These are phyloP conservation scores for Lachnellula occidentalis DNA, from an alignment of 2,329 filamentous ascomycete genomes.

Conservation along the genomic window DNA sequence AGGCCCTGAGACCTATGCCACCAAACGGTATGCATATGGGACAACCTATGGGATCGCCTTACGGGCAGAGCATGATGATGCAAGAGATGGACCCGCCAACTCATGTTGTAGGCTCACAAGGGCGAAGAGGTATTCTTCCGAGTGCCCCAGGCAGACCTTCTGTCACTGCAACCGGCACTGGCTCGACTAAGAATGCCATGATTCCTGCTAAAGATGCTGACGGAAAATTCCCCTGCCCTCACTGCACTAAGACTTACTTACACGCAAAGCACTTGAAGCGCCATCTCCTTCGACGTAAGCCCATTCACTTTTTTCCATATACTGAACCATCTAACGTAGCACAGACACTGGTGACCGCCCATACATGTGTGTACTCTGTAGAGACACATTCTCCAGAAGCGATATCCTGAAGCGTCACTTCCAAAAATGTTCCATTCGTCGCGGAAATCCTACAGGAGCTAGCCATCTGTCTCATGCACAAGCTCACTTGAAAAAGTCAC, in stretches of 20 bases:
- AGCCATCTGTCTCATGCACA: conserved; percentile 92
- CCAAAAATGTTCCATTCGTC: conserved; percentile 95
- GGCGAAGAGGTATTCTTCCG: conserved; percentile 82
- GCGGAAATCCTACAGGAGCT: conserved; percentile 90
- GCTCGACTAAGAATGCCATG: conserved; percentile 68
- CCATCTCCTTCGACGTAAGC: conserved; percentile 89
- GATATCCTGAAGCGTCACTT: conserved; percentile 99
- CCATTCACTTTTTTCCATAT: conserved; percentile 29
- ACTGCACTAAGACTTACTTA: conserved; percentile 97
- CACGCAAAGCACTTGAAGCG: conserved; percentile 97
- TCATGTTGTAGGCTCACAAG: conserved; percentile 92
- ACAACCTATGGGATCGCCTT: conserved; percentile 52
- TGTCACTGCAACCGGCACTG: conserved; percentile 64
- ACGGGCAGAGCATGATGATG: conserved; percentile 55
- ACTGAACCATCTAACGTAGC: conserved; percentile 18
- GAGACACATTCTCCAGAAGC: conserved; percentile 95
- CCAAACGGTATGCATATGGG: conserved; percentile 53
- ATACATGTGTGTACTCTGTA: conserved; percentile 96
- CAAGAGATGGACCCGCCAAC: conserved; percentile 64
- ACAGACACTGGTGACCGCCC: conserved; percentile 94
- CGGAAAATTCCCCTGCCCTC: conserved; percentile 95
- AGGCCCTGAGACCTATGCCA: conserved; percentile 62
- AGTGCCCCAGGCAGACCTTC: conserved; percentile 83
- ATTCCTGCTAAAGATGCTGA: conserved; percentile 94
- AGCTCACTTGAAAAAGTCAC: conserved; percentile 77